Conservation (phyloP, 768 basidiomycete species). For the Termitomyces sp. region DNA sequence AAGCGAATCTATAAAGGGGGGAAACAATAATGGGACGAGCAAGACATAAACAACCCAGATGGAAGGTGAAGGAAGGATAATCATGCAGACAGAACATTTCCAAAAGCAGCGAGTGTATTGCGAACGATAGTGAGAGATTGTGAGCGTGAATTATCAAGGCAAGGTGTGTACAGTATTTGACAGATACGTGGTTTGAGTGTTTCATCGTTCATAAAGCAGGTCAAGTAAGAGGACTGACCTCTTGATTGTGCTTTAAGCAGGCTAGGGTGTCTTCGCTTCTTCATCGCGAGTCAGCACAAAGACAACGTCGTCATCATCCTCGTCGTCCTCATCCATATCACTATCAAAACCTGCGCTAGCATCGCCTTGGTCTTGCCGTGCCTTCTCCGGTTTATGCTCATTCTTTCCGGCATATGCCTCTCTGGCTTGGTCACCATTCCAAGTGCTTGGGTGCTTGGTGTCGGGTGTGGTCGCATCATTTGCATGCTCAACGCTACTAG, state of each 20-base stretch:
- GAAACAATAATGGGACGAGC: background rate
- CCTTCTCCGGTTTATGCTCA: background rate
- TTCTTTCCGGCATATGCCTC: background rate
- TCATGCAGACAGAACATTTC: background rate
- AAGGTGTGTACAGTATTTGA: background rate
- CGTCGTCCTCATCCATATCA: slow-evolving; percentile 41
- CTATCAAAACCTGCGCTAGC: slow-evolving; percentile 39
- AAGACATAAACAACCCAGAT: background rate
- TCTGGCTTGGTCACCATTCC: background rate
- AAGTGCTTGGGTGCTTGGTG: background rate
- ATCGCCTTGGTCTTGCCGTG: slow-evolving; percentile 24
- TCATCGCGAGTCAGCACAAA: slow-evolving; percentile 48
- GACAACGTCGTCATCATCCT: slow-evolving; percentile 74
- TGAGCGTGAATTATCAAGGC: slow-evolving; percentile 6
- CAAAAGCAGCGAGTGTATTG: slow-evolving; percentile 1
- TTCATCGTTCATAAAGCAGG: background rate
- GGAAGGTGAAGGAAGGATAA: background rate
- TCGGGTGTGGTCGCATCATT: background rate
- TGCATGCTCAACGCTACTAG: slow-evolving; percentile 28
- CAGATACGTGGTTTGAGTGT: background rate
- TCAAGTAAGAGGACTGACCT: slow-evolving; percentile 6
- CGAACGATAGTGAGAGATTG: background rate
- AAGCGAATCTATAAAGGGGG: background rate
- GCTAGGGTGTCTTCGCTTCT: slow-evolving; percentile 32
- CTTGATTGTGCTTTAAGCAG: slow-evolving; percentile 22